Conservation (phyloP, 2,329 filamentous ascomycete genomes). For the Penicillium sp. region DNA sequence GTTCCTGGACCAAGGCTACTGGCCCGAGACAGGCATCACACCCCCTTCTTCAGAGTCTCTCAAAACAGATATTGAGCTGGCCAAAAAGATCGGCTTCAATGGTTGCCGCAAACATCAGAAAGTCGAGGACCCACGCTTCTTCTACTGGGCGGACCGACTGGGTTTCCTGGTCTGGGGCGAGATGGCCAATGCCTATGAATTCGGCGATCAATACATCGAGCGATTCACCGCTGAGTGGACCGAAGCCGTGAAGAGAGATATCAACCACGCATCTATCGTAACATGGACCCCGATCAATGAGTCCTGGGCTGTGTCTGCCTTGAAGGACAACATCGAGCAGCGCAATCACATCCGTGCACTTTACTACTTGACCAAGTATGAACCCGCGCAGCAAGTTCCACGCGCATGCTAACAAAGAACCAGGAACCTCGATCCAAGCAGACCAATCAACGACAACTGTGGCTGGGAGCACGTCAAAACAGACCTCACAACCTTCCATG, state of each 20-base stretch:
- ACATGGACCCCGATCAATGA: slow-evolving; percentile 69
- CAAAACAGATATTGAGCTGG: slow-evolving; percentile 62
- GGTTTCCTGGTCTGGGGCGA: slow-evolving; percentile 70
- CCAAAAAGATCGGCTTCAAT: slow-evolving; percentile 69
- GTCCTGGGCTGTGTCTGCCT: slow-evolving; percentile 64
- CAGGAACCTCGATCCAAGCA: slow-evolving; percentile 60
- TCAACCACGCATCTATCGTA: slow-evolving; percentile 66
- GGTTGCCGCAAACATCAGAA: slow-evolving; percentile 70
- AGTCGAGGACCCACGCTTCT: slow-evolving; percentile 67
- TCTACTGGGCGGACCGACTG: slow-evolving; percentile 66
- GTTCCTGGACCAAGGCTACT: slow-evolving; percentile 70
- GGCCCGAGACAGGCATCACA: slow-evolving; percentile 68
- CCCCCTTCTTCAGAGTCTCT: slow-evolving; percentile 68
- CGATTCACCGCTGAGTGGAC: slow-evolving; percentile 67
- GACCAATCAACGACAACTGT: slow-evolving; percentile 71
- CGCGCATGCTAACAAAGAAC: not conserved
- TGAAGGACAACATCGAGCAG: slow-evolving; percentile 60
- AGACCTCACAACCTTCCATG: slow-evolving; percentile 68
- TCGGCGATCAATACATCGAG: slow-evolving; percentile 59
- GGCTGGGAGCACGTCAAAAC: slow-evolving; percentile 70
- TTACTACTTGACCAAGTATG: slow-evolving; percentile 65
- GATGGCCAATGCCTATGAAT: slow-evolving; percentile 68
- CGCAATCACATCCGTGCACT: slow-evolving; percentile 65
- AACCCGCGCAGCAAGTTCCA: not conserved
- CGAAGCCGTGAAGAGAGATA: slow-evolving; percentile 63